These are phyloP conservation scores for Akanthomyces lecanii DNA, from an alignment of 2,329 filamentous ascomycete species.

Conservation along the genomic window DNA sequence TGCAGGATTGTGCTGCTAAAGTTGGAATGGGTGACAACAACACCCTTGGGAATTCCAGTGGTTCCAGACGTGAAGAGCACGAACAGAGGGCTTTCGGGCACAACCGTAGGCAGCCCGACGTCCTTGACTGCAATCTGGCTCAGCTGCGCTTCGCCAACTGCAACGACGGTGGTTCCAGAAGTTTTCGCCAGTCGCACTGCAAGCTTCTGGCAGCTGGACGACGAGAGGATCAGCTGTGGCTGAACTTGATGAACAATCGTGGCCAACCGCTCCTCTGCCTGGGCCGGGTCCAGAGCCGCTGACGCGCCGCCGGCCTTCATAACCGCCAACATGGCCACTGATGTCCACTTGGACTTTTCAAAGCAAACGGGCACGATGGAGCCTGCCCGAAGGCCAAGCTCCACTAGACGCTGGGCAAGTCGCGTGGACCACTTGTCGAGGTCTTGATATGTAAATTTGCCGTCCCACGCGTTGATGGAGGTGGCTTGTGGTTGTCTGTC, in stretches of 20 bases:
- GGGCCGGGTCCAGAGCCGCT: conserved; percentile 27
- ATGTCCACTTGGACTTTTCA: conserved; percentile 27
- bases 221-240: neutral
- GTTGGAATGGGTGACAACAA: conserved; percentile 21
- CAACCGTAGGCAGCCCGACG: neutral
- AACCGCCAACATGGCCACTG: conserved; percentile 28
- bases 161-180: neutral
- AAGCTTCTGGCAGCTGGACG: neutral
- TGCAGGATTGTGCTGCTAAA: conserved; percentile 12
- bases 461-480: conserved; percentile 25
- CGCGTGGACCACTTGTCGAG: conserved; percentile 20
- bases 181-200: neutral
- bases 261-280: conserved; percentile 17
- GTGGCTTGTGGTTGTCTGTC: conserved; percentile 14
- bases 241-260: conserved; percentile 14
- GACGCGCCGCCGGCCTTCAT: conserved; percentile 32
- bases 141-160: neutral
- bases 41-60: conserved; percentile 23
- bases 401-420: conserved; percentile 19
- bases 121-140: neutral
- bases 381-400: conserved; percentile 3
- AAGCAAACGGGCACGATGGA: conserved; percentile 22
- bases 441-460: conserved; percentile 22
- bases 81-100: conserved; percentile 18
- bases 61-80: conserved; percentile 22